Evolutionary conservation across 768 basidiomycete species (phyloP).

Genomic region (Lentinula guzmanii): DNA sequence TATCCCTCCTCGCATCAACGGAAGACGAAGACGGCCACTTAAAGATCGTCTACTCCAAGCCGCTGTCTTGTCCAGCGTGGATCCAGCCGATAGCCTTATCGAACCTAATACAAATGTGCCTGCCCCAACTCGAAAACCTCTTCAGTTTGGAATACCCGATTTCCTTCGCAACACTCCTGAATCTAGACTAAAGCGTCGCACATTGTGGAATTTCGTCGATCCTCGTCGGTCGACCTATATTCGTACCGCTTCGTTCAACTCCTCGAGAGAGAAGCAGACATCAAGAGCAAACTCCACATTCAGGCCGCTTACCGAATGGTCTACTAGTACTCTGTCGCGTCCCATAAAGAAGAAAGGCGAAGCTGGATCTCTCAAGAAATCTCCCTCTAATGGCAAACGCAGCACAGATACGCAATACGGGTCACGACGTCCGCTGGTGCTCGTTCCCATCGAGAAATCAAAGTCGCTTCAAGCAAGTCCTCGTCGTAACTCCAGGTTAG

Average conservation of each 20-base stretch:
- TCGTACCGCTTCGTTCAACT: conserved; percentile 16
- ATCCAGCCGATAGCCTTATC: conserved; percentile 19
- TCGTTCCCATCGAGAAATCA: neutral
- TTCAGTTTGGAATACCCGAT: conserved; percentile 18
- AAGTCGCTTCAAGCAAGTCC: neutral
- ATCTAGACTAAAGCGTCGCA: neutral
- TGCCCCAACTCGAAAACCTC: conserved; percentile 17
- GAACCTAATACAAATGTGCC: conserved; percentile 10
- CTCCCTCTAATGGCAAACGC: neutral
- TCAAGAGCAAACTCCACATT: neutral
- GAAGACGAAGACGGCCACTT: neutral
- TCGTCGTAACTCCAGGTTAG: neutral
- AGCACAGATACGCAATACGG: neutral
- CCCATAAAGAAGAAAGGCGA: neutral
- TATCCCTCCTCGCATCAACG: neutral
- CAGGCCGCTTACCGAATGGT: neutral
- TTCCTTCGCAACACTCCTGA: conserved; percentile 2
- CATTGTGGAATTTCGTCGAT: conserved; percentile 22
- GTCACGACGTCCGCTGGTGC: neutral
- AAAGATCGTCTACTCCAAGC: conserved; percentile 25
- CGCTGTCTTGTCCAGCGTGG: conserved; percentile 26
- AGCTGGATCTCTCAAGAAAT: neutral
- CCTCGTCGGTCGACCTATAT: conserved; percentile 24
- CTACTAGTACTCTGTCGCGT: neutral
- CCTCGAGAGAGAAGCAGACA: neutral